A percentile compares a stretch with the other conserved stretches of the same genome.
These are phyloP conservation scores for Saccharomycopsis capsularis DNA, from an alignment of 805 yeast species.

Conservation along the genomic window DNA sequence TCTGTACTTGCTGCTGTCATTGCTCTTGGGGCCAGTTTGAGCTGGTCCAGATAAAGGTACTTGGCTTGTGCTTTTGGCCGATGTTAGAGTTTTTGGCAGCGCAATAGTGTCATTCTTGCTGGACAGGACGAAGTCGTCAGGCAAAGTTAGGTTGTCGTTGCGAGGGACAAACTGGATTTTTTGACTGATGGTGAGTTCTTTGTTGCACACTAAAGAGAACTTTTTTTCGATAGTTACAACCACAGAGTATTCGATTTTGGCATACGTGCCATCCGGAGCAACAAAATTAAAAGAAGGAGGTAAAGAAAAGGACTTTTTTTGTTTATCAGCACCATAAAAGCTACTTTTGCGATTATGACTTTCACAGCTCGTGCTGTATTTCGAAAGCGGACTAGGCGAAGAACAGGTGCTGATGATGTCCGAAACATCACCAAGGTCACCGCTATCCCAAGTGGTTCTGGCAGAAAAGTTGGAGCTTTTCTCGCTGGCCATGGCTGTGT, in stretches of 20 bases:
- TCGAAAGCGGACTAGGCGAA: not conserved
- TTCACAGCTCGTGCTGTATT: not conserved
- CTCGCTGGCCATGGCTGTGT: not conserved
- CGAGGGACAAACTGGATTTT: not conserved
- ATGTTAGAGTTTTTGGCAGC: not conserved
- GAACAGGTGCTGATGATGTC: not conserved
- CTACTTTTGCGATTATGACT: too few species aligned
- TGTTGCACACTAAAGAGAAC: not conserved
- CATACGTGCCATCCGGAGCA: not conserved
- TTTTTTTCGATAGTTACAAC: not conserved
- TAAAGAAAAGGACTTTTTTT: not conserved
- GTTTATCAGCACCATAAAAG: too few species aligned
- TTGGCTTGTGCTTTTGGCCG: too few species aligned
- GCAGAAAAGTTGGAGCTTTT: too few species aligned
- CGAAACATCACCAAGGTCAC: not conserved
- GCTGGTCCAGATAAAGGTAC: not conserved
- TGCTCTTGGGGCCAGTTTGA: not conserved
- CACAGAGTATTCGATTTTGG: not conserved
- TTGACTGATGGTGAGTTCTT: not conserved
- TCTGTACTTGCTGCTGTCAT: too few species aligned
- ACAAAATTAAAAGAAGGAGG: constrained; percentile 1
- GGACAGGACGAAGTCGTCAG: too few species aligned
- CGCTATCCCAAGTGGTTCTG: too few species aligned
- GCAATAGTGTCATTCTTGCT: too few species aligned
- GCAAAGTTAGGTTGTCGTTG: not conserved